These are phyloP conservation scores for Omphalotus guepiniiformis DNA, from an alignment of 768 basidiomycete genomes.

Conservation along the genomic window DNA sequence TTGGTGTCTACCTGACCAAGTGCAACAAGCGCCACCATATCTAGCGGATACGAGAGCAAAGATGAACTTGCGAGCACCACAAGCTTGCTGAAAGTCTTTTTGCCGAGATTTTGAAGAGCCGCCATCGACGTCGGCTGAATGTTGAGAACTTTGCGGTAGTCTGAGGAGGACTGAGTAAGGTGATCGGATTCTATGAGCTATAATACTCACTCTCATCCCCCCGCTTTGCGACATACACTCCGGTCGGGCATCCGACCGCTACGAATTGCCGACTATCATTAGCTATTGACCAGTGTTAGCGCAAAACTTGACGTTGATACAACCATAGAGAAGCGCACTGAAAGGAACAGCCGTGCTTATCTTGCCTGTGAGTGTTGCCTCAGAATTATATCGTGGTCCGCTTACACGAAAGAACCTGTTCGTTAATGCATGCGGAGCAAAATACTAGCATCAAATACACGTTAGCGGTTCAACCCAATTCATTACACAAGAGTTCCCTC, in stretches of 20 bases:
- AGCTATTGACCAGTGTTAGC: slow-evolving; percentile 28
- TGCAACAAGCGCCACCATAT: slow-evolving; percentile 59
- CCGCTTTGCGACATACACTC: slow-evolving; percentile 60
- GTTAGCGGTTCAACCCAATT: background rate
- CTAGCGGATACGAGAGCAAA: slow-evolving; percentile 65
- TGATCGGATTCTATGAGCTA: background rate
- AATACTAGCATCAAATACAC: slow-evolving; percentile 46
- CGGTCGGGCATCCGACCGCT: slow-evolving; percentile 61
- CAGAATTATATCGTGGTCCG: slow-evolving; percentile 27
- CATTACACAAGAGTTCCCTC: slow-evolving; percentile 10
- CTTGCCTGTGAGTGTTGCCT: slow-evolving; percentile 48
- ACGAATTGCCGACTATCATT: slow-evolving; percentile 51
- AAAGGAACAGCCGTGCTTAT: slow-evolving; percentile 60
- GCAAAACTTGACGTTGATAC: background rate
- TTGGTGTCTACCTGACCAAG: slow-evolving; percentile 42
- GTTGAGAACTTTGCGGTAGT: slow-evolving; percentile 53
- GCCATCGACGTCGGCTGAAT: slow-evolving; percentile 49
- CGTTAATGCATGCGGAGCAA: slow-evolving; percentile 52
- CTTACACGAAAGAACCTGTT: slow-evolving; percentile 59
- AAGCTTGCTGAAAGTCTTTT: slow-evolving; percentile 57
- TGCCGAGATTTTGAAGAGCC: slow-evolving; percentile 42
- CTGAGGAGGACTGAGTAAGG: slow-evolving; percentile 29
- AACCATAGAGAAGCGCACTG: slow-evolving; percentile 35
- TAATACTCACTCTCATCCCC: slow-evolving; percentile 48
- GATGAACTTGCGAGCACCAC: slow-evolving; percentile 57